Percentiles rank a stretch among this genome's conserved stretches.
Evolutionary conservation across 768 basidiomycete species (phyloP).

Genomic region (Suillus sp.): DNA sequence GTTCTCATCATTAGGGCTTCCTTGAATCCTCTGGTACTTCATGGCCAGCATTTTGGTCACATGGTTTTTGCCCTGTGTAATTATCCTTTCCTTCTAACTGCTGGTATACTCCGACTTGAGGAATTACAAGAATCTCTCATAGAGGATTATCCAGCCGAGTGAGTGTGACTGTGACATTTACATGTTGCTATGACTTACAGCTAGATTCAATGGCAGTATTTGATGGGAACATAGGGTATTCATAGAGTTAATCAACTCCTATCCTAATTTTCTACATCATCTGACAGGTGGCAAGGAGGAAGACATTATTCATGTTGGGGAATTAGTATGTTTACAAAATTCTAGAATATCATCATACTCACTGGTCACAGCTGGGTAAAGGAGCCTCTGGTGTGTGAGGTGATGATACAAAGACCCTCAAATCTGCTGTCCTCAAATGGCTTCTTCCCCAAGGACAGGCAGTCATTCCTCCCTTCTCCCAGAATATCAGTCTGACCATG

Average conservation of each 20-base stretch:
- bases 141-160: not conserved
- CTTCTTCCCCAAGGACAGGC: no score
- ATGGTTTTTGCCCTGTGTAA: not conserved
- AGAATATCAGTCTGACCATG: no score
- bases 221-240: constrained; percentile 4
- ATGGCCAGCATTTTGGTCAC: not conserved
- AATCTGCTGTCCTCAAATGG: no score
- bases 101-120: not conserved
- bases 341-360: no score
- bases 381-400: no score
- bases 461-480: no score
- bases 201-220: not conserved
- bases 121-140: not conserved
- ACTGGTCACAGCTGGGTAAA: no score
- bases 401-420: no score
- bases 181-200: not conserved
- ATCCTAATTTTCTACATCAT: not conserved
- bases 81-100: not conserved
- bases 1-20: not conserved
- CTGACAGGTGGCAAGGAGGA: not conserved
- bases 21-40: not conserved
- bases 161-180: not conserved
- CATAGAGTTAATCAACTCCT: not conserved
- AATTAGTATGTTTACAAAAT: not conserved
- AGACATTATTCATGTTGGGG: not conserved